Percentiles rank a stretch among this genome's conserved stretches.
phyloP scores from a whole-genome alignment of 192 early-diverging fungal genomes.

The Neocallimastix lanati region DNA sequence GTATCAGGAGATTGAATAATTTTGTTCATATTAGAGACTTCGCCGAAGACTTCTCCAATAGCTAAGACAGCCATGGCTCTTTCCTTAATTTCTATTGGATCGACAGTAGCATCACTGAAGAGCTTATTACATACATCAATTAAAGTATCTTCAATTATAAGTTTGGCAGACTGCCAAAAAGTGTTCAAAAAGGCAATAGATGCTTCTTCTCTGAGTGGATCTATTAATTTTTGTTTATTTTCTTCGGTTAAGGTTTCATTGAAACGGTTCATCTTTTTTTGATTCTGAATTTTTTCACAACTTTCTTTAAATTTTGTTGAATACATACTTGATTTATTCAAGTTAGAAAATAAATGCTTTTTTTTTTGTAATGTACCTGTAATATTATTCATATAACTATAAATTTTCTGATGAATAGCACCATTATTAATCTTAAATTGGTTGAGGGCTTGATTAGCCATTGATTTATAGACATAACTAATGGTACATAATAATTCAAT shows the following conservation, averaged over 20 bases:
- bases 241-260: conserved; percentile 9
- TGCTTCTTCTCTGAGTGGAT: conserved; percentile 28
- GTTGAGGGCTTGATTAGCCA: conserved; percentile 64
- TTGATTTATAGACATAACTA: conserved; percentile 75
- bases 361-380: conserved; percentile 51
- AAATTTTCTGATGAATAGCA: conserved; percentile 18
- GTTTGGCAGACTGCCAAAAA: conserved; percentile 78
- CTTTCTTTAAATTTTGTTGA: conserved; percentile 78
- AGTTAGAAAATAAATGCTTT: conserved; percentile 75
- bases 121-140: conserved; percentile 79
- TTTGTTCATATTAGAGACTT: too few relatives aligned
- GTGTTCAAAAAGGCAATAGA: conserved; percentile 56
- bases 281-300: conserved; percentile 60
- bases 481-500: conserved; percentile 89
- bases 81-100: conserved; percentile 16
- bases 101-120: conserved; percentile 42
- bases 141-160: conserved; percentile 85
- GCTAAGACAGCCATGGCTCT: conserved; percentile 65
- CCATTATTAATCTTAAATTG: conserved; percentile 30
- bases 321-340: too few relatives aligned
- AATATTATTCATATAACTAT: conserved; percentile 17
- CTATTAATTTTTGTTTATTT: conserved; percentile 15
- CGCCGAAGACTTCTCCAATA: conserved; percentile 72
- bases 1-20: too few relatives aligned
- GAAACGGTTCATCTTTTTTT: neutral